Conservation (phyloP, 2,329 filamentous ascomycete genomes). For the Botrytis byssoidea region DNA sequence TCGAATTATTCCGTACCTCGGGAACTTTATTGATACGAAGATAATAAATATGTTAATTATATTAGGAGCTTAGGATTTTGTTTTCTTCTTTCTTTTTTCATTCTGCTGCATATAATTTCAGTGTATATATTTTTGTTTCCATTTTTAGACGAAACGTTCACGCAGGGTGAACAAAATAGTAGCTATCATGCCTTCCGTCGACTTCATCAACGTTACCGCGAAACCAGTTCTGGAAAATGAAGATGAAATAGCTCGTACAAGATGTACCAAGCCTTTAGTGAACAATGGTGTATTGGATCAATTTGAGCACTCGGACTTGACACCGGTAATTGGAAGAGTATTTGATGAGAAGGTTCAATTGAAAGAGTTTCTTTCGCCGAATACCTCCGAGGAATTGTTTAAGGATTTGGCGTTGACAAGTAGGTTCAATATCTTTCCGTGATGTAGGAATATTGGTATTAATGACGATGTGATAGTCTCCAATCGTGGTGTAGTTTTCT, state of each 20-base stretch:
- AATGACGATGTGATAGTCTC: conserved; percentile 53
- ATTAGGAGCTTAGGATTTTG: not conserved
- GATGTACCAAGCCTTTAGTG: conserved; percentile 18
- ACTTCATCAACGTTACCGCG: conserved; percentile 1
- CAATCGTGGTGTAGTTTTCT: conserved; percentile 57
- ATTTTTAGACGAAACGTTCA: not conserved
- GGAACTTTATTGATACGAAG: not conserved
- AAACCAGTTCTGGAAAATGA: conserved; percentile 4
- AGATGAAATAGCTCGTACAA: conserved; percentile 17
- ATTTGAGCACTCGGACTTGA: conserved; percentile 28
- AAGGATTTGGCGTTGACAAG: conserved; percentile 55
- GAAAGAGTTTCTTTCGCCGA: conserved; percentile 52
- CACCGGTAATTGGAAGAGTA: conserved; percentile 49
- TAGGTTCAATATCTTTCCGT: conserved; percentile 28
- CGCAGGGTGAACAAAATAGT: not conserved
- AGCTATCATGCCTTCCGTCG: conserved; percentile 11
- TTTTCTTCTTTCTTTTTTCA: not conserved
- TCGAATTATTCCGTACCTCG: conserved; percentile 3
- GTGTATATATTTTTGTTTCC: not conserved
- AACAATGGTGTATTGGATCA: conserved; percentile 28
- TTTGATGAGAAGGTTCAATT: conserved; percentile 54
- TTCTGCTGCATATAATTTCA: not conserved
- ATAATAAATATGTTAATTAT: not conserved
- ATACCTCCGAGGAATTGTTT: conserved; percentile 38
- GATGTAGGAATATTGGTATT: not conserved